Base-by-base conservation (phyloP, 2,329 filamentous ascomycete genomes). In the Colletotrichum musae region DNA sequence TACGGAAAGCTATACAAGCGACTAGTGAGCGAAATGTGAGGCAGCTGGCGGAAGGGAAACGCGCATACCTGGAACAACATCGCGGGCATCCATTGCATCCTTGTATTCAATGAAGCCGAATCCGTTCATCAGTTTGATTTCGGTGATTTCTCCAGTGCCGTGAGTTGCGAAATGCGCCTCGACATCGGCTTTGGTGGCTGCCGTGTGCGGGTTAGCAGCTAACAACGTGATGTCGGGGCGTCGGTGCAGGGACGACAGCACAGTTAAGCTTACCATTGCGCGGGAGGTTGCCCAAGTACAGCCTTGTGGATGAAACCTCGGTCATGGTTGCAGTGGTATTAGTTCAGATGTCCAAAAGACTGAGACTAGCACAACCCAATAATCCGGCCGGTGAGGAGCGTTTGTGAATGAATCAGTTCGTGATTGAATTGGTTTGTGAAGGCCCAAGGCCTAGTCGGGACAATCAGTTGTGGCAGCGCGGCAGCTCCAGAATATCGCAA, bases 61-160 rank as follows among this genome's bases (percentile, higher is more conserved):
- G 68, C 41, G 78, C 92, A 86, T 89, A 98, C 96, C 95, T 83
- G 96, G 96, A 78, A 99, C 96, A 73, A 99, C 95, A 85, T 99
- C 96, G 80, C 95, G 93, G 75, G 96, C 96, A 85, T 99, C 96
- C 93, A 98, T 94, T 68, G 94, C 91, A 85, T 98, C 96, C 83
- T 98, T 97, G 84, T 98, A 99, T 83, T 99, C 96, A 80, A 99
- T 97, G 87, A 99, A 99, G 81, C 96, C 96, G 80, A 99, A 99
- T 78, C 96, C 96, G 81, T 97, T 98, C 96, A 99, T 99, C 73
- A 99, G 91, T 87, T 99, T 99, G 86, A 99, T 95, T 86, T 99
- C 96, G 75, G 93, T 96, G 80, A 99, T 98, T 82, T 97, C 94
- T 82, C 96, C 96, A 76, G 94, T 95, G 80, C 95, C 96, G 91